Base-by-base conservation (phyloP, 352 stramenopile genomes). In the Globisporangium nodosum region DNA sequence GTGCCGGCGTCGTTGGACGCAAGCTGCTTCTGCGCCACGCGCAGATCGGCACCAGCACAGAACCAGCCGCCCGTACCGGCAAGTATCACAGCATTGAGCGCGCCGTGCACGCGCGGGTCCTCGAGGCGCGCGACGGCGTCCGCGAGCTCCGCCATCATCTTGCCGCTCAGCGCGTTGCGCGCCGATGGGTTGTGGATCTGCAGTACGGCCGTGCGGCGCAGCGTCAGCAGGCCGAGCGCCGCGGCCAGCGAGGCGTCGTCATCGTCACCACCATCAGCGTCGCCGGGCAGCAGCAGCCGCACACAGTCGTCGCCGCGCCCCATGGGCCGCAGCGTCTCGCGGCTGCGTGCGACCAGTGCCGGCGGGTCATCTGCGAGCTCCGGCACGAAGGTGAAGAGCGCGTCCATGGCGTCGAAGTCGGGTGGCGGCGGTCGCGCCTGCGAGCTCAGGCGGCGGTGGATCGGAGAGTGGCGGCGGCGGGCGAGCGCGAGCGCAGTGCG, bases 111-210 rank as follows among this genome's bases (percentile, higher is more conserved):
- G 18, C 71, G 47, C 1, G 73, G 65, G 39, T 81, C 58, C 55
- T 93, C 84, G 20, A 94, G 63, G n/a, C 70, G 11, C 12, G 69
- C 55, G 31, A 96, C 77, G 21, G 85, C 66, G 50, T 94, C 81
- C 0, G 73, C 71, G 37, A 96, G 73, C 56, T 96, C 68, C 7
- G 83, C 81, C 86, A 96, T 96, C 86, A 96, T 96, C 24, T 81
- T 88, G 39, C 86, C 88, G 52, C 77, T 92, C 37, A 96, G 65
- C 13, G 86, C 81, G 51, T 92, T 93, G 43, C 81, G 66, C 6
- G 75, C 78, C 12, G 74, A 66, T 40, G 79, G 74, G 58, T 88
- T 93, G 61, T 85, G 69, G 59, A 92, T 73, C 63, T 90, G 76
- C 13, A 92, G n/a, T 31, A 88, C 63, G 5, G 78, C 78, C 31